These are phyloP conservation scores for Ceratobasidium sp. DNA, from an alignment of 1,284 basidiomycete species.

Conservation along the genomic window DNA sequence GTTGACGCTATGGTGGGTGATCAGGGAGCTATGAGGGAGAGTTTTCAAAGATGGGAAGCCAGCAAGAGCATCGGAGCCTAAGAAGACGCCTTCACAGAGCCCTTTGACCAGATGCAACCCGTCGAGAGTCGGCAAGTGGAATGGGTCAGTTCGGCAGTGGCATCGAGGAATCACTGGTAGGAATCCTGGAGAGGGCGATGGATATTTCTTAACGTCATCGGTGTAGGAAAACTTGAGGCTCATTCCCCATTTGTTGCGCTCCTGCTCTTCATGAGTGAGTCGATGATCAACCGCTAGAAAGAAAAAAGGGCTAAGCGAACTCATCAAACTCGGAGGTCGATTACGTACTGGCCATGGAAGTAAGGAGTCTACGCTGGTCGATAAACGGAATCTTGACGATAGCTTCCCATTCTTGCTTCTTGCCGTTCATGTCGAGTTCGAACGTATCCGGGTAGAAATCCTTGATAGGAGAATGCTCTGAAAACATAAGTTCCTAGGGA, in stretches of 20 bases:
- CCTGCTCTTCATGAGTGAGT: slow-evolving; percentile 77
- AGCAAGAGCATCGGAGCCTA: slow-evolving; percentile 86
- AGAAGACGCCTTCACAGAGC: slow-evolving; percentile 85
- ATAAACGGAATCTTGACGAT: slow-evolving; percentile 99
- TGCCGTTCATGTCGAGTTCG: slow-evolving; percentile 94
- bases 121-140: slow-evolving; percentile 86
- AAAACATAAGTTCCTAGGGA: slow-evolving; percentile 85
- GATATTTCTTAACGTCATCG: slow-evolving; percentile 70
- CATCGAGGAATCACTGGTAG: slow-evolving; percentile 91
- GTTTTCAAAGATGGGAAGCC: slow-evolving; percentile 97
- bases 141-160: slow-evolving; percentile 78
- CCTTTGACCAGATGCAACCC: slow-evolving; percentile 87
- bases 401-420: slow-evolving; percentile 99
- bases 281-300: slow-evolving; percentile 72
- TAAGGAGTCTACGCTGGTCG: slow-evolving; percentile 78
- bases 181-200: slow-evolving; percentile 91
- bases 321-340: not conserved
- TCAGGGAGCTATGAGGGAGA: slow-evolving; percentile 75
- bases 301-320: not conserved
- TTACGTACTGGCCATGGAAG: slow-evolving; percentile 77
- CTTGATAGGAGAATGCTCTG: slow-evolving; percentile 84
- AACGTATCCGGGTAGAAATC: slow-evolving; percentile 96
- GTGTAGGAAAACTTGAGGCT: slow-evolving; percentile 83
- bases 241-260: slow-evolving; percentile 80
- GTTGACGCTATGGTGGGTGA: slow-evolving; percentile 90